Conservation (phyloP, 1,284 basidiomycete species). For the Apiotrichum sp. region DNA sequence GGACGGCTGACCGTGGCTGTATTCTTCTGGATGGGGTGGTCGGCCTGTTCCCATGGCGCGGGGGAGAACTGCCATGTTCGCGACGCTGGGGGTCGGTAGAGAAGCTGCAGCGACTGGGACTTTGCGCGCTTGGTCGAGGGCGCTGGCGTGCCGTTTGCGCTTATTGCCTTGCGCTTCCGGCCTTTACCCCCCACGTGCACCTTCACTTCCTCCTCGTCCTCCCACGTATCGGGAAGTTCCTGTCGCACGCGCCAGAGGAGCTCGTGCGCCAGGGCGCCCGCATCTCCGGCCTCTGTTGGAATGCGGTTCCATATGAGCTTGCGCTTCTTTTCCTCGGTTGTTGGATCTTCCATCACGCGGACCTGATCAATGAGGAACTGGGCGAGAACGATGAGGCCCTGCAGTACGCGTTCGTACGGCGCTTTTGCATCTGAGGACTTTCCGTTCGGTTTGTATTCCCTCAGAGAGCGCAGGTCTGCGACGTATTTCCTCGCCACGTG, state of each 20-base stretch:
- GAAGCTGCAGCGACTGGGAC: slow-evolving; percentile 2
- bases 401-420: slow-evolving; percentile 55
- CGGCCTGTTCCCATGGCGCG: slow-evolving; percentile 13
- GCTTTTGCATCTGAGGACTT: slow-evolving; percentile 4
- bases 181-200: slow-evolving; percentile 20
- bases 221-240: slow-evolving; percentile 61
- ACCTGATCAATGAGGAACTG: slow-evolving; percentile 73
- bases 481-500: slow-evolving; percentile 75
- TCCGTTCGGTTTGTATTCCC: slow-evolving; percentile 50
- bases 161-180: not conserved
- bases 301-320: slow-evolving; percentile 72
- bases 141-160: not conserved
- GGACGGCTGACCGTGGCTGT: slow-evolving; percentile 29
- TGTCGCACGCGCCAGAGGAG: slow-evolving; percentile 68
- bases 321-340: slow-evolving; percentile 55
- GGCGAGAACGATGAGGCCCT: slow-evolving; percentile 64
- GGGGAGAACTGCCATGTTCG: slow-evolving; percentile 10
- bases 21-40: slow-evolving; percentile 4
- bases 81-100: slow-evolving; percentile 3
- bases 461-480: slow-evolving; percentile 61
- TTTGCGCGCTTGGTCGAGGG: not conserved
- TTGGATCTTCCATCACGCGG: slow-evolving; percentile 56
- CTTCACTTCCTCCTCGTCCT: slow-evolving; percentile 55
- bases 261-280: slow-evolving; percentile 68
- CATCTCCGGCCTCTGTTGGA: slow-evolving; percentile 70